phyloP scores from a whole-genome alignment of 2,329 filamentous ascomycete species.

The Thelonectria blattea region DNA sequence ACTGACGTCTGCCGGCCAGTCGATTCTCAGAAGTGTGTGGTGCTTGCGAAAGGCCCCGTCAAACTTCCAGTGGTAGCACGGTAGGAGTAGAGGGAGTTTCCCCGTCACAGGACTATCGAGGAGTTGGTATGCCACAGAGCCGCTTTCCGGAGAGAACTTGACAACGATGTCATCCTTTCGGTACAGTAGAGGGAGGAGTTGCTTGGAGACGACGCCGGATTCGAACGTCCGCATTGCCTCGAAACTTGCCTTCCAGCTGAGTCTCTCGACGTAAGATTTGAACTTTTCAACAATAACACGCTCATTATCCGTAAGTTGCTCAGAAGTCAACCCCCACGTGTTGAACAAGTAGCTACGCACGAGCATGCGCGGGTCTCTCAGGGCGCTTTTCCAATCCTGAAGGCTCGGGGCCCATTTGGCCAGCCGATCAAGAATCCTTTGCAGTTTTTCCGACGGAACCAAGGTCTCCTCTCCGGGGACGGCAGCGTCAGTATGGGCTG shows the following conservation, averaged over 20 bases:
- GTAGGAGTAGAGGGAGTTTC: background rate
- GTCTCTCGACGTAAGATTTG: background rate
- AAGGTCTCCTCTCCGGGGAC: too few species aligned
- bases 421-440: background rate
- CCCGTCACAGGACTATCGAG: background rate
- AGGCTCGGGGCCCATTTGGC: background rate
- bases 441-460: too few species aligned
- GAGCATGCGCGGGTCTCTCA: background rate
- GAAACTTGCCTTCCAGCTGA: background rate
- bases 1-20: background rate
- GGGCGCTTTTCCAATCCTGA: background rate
- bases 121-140: background rate
- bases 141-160: background rate
- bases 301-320: too few species aligned
- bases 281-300: too few species aligned
- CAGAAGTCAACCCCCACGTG: background rate
- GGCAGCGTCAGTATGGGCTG: too few species aligned
- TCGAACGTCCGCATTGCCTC: background rate
- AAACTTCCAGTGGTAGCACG: background rate
- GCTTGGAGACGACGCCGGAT: background rate
- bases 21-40: background rate
- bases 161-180: background rate
- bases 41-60: background rate
- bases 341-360: background rate
- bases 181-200: background rate